Conservation (phyloP, 2,329 filamentous ascomycete species). For the Fonsecaea monophora region DNA sequence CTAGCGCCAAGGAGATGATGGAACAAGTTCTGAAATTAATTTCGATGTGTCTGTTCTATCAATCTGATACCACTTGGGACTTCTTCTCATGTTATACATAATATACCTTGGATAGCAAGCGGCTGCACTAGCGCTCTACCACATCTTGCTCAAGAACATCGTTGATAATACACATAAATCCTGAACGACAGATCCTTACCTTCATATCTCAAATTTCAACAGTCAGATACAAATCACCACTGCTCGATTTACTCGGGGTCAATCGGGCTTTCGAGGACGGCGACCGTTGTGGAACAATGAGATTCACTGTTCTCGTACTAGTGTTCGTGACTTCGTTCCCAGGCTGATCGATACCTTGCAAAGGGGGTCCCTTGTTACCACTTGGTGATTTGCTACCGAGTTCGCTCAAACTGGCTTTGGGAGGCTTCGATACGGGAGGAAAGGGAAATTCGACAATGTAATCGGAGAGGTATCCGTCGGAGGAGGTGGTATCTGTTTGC, state of each 20-base stretch:
- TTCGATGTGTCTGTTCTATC: slow-evolving; percentile 8
- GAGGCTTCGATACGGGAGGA: slow-evolving; percentile 22
- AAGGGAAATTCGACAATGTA: slow-evolving; percentile 33
- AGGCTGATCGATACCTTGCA: slow-evolving; percentile 15
- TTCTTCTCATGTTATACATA: slow-evolving; percentile 2
- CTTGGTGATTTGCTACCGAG: slow-evolving; percentile 18
- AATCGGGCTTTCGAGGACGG: slow-evolving; percentile 33
- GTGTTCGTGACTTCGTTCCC: slow-evolving; percentile 20
- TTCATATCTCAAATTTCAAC: slow-evolving; percentile 28
- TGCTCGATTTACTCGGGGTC: slow-evolving; percentile 37
- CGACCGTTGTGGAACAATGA: slow-evolving; percentile 21
- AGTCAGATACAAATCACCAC: slow-evolving; percentile 38
- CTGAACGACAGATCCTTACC: not conserved
- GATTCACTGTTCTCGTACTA: slow-evolving; percentile 12
- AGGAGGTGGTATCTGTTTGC: slow-evolving; percentile 34
- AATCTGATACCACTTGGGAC: not conserved
- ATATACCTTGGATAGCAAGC: not conserved
- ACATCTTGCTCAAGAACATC: slow-evolving; percentile 16
- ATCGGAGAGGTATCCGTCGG: slow-evolving; percentile 35
- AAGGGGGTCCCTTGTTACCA: slow-evolving; percentile 17
- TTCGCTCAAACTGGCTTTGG: slow-evolving; percentile 17
- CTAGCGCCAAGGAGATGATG: not conserved
- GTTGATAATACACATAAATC: not conserved
- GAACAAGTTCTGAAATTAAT: not conserved
- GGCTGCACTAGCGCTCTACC: not conserved